A percentile compares a stretch with the other conserved stretches of the same genome.
Evolutionary conservation across 2,329 filamentous ascomycete species (phyloP).

Genomic region (Clonostachys rhizophaga): DNA sequence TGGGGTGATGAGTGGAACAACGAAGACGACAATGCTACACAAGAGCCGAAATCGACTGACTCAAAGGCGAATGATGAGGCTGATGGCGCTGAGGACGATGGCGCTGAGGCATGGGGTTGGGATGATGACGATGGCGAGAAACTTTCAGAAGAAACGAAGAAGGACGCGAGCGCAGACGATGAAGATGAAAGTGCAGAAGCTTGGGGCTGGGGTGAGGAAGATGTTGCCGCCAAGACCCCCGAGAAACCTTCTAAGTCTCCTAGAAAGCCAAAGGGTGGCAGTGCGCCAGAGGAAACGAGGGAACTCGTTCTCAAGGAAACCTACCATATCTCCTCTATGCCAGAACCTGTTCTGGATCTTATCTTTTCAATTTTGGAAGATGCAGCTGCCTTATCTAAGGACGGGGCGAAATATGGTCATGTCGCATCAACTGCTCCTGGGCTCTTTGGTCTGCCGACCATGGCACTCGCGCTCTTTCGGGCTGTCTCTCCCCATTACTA

Average conservation of each 20-base stretch:
- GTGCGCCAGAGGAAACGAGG: conserved; percentile 27
- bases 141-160: conserved; percentile 7
- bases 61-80: conserved; percentile 8
- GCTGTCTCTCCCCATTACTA: conserved; percentile 75
- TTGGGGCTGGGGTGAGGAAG: conserved; percentile 83
- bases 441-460: conserved; percentile 67
- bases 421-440: conserved; percentile 65
- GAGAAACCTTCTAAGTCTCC: conserved; percentile 3
- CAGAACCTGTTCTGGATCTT: conserved; percentile 68
- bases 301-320: conserved; percentile 79
- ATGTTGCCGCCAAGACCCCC: conserved; percentile 20
- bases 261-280: not conserved
- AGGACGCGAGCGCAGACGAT: conserved; percentile 18
- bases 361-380: conserved; percentile 58
- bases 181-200: conserved; percentile 57
- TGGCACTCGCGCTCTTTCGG: conserved; percentile 73
- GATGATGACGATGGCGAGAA: conserved; percentile 52
- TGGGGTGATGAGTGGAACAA: conserved; percentile 83
- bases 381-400: conserved; percentile 53
- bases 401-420: conserved; percentile 43
- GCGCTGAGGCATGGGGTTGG: conserved; percentile 78
- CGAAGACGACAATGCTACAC: conserved; percentile 42
- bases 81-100: conserved; percentile 29
- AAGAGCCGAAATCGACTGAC: conserved; percentile 5
- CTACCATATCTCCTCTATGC: conserved; percentile 85